phyloP scores from a whole-genome alignment of 768 basidiomycete genomes.

The Paxillus involutus region DNA sequence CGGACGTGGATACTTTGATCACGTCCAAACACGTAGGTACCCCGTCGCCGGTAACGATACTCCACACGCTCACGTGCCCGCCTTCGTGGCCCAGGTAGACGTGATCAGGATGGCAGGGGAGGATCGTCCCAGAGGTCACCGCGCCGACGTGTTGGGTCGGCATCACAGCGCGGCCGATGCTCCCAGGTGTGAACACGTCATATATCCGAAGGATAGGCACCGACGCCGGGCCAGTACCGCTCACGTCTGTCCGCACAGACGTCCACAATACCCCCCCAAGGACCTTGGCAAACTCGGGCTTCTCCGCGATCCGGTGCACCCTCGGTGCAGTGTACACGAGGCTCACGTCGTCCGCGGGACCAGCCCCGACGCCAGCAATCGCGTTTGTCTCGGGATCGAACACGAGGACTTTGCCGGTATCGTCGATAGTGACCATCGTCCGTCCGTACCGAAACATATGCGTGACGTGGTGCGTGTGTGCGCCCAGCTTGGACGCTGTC shows the following conservation, averaged over 20 bases:
- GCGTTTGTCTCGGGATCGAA: slow-evolving; percentile 50
- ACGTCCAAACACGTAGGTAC: slow-evolving; percentile 69
- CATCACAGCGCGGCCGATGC: slow-evolving; percentile 50
- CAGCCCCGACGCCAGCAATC: slow-evolving; percentile 14
- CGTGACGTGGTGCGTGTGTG: slow-evolving; percentile 66
- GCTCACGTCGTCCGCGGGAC: slow-evolving; percentile 40
- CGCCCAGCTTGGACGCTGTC: slow-evolving; percentile 54
- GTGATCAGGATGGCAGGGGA: slow-evolving; percentile 63
- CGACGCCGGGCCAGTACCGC: slow-evolving; percentile 41
- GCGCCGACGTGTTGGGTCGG: slow-evolving; percentile 76
- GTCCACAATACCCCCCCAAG: slow-evolving; percentile 85
- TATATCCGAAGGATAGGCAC: slow-evolving; percentile 80
- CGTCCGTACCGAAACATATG: slow-evolving; percentile 72
- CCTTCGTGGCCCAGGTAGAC: slow-evolving; percentile 93
- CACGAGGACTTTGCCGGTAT: slow-evolving; percentile 77
- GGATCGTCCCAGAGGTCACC: slow-evolving; percentile 75
- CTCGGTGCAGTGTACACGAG: slow-evolving; percentile 52
- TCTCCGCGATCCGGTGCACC: slow-evolving; percentile 72
- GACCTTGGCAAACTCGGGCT: slow-evolving; percentile 76
- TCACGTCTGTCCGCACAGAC: slow-evolving; percentile 54
- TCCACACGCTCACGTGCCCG: slow-evolving; percentile 87
- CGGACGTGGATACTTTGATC: slow-evolving; percentile 76
- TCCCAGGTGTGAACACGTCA: slow-evolving; percentile 66
- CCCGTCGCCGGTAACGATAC: slow-evolving; percentile 49
- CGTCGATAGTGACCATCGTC: slow-evolving; percentile 81